Conservation (phyloP, 257 asterid genomes). For the Anisodus tanguticus region DNA sequence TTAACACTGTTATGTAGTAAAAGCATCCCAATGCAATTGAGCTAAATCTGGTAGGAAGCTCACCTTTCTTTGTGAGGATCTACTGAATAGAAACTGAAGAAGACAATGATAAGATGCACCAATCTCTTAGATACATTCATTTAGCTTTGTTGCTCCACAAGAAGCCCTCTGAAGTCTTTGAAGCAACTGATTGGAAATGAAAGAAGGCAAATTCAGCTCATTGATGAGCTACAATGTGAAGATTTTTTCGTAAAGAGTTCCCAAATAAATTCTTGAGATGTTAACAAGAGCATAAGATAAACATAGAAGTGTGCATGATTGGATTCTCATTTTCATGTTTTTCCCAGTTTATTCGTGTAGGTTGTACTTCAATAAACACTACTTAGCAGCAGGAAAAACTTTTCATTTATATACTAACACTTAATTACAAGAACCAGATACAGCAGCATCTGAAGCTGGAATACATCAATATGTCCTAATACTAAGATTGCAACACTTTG, state of each 20-base stretch:
- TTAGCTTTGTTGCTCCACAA: too few relatives aligned
- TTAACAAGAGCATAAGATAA: not conserved
- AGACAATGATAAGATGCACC: too few relatives aligned
- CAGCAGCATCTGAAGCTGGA: not conserved
- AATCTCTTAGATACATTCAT: too few relatives aligned
- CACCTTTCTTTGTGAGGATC: too few relatives aligned
- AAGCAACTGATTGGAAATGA: too few relatives aligned
- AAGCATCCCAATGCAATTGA: too few relatives aligned
- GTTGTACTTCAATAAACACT: not conserved
- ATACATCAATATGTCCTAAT: not conserved
- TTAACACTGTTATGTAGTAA: too few relatives aligned
- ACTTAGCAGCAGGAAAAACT: not conserved
- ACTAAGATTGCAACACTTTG: not conserved
- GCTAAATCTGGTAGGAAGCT: too few relatives aligned
- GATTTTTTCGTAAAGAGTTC: not conserved
- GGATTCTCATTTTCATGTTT: not conserved
- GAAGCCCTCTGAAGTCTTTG: too few relatives aligned
- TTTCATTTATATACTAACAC: not conserved
- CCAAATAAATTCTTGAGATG: not conserved
- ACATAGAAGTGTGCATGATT: not conserved
- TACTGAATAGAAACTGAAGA: too few relatives aligned
- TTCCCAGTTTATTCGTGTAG: not conserved
- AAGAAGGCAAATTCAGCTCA: not conserved
- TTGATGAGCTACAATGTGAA: not conserved
- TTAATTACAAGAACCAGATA: not conserved